Evolutionary conservation across 768 basidiomycete genomes (phyloP).

Genomic region (Tylopilus subfusipes): DNA sequence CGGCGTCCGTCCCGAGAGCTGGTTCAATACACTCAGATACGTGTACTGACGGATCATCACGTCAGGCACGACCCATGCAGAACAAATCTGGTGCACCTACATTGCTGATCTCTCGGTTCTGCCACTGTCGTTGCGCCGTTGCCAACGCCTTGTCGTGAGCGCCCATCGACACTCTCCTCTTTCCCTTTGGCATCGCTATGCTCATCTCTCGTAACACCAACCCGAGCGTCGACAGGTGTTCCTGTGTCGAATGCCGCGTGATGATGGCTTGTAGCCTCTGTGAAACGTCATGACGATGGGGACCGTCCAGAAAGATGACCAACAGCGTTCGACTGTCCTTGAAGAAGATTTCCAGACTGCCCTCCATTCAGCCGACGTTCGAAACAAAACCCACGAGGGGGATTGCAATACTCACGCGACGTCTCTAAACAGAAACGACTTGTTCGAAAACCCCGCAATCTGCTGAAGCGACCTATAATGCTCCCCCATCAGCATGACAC

Average conservation of each 20-base stretch:
- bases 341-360: slow-evolving; percentile 87
- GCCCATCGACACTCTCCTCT: slow-evolving; percentile 4
- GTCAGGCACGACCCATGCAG: not conserved
- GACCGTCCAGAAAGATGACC: slow-evolving; percentile 72
- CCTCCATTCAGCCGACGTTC: not conserved
- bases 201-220: slow-evolving; percentile 42
- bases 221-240: slow-evolving; percentile 41
- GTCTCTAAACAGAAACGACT: slow-evolving; percentile 86
- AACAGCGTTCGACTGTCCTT: slow-evolving; percentile 86
- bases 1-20: slow-evolving; percentile 88
- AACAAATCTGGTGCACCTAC: slow-evolving; percentile 40
- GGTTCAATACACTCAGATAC: slow-evolving; percentile 85
- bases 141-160: slow-evolving; percentile 45
- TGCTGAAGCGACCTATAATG: slow-evolving; percentile 76
- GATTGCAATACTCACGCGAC: slow-evolving; percentile 62
- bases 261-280: slow-evolving; percentile 50
- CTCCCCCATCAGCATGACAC: not conserved
- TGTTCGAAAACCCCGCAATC: slow-evolving; percentile 72
- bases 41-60: slow-evolving; percentile 56
- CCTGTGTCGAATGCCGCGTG: slow-evolving; percentile 36
- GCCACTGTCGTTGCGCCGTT: slow-evolving; percentile 80
- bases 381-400: not conserved
- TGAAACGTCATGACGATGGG: slow-evolving; percentile 58
- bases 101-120: slow-evolving; percentile 87
- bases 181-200: slow-evolving; percentile 23